Base-by-base conservation (phyloP, 2,329 filamentous ascomycete genomes). In the Phaeosphaeria sp. region DNA sequence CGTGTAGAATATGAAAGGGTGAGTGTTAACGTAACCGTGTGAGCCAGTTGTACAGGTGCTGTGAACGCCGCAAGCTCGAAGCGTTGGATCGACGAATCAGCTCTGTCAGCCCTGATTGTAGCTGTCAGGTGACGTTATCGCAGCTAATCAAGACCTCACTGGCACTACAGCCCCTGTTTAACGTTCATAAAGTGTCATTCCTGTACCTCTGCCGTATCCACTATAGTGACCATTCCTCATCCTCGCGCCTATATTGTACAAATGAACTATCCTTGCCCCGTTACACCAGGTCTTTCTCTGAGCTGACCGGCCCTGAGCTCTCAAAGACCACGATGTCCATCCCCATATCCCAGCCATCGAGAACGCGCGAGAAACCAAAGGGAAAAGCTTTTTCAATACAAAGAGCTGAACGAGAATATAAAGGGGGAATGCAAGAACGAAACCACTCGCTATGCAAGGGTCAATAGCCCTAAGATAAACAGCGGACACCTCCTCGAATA, bases 371-470 rank as follows among this genome's bases (percentile, higher is more conserved):
- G 54, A 57, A 63, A 68, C 59, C 66, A 66, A 63, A 65, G 56
- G 64, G 71, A 64, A 65, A 67, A 60, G 62, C 68, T 61, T 55
- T 62, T 56, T 52, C 62, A 67, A 67, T 18, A 63, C 59, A 67
- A 58, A 65, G 49, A 54, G 57, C 58, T 56, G 59, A 64, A 67
- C 58, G 60, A 62, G 64, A 67, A 70, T 64, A 62, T 66, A 23
- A 71, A 44, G 56, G 56, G 53, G 58, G 62, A 66, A 60, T 73
- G 71, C 72, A 66, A 74, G 63, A 68, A 67, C 52, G 65, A 68
- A 68, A 68, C 63, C 61, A 72, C 64, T 71, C 74, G 73, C 74
- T 76, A 77, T 77, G 74, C 74, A 76, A 72, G 68, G 72, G 69
- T 61, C 69, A 64, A 62, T 58, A 63, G 64, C 64, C 65, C 67